phyloP scores from a whole-genome alignment of 2,329 filamentous ascomycete genomes.

The Raffaelea deltoideospora region DNA sequence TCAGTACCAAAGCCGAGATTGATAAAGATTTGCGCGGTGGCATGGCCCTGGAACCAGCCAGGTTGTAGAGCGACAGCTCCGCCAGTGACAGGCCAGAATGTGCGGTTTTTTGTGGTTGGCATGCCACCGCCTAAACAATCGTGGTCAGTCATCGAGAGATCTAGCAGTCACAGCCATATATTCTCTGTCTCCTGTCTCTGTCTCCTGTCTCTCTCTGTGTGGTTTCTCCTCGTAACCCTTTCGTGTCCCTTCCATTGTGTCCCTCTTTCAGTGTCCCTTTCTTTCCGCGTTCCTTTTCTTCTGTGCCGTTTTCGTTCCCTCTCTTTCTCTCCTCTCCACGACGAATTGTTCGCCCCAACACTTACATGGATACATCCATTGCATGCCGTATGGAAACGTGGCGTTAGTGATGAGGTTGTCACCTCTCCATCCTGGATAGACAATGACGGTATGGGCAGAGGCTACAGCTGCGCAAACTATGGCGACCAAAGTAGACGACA shows the following conservation, averaged over 20 bases:
- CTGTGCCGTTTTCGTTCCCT: too few relatives aligned
- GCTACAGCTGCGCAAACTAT: constrained; percentile 32
- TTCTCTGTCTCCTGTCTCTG: too few relatives aligned
- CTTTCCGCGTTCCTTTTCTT: too few relatives aligned
- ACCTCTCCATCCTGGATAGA: constrained; percentile 76
- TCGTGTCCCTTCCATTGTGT: too few relatives aligned
- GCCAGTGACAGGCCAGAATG: constrained; percentile 77
- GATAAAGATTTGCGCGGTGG: constrained; percentile 69
- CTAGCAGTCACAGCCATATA: too few relatives aligned
- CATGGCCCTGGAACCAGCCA: constrained; percentile 88
- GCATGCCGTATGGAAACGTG: constrained; percentile 76
- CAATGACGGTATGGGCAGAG: constrained; percentile 65
- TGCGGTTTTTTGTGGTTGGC: constrained; percentile 62
- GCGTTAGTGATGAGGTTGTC: constrained; percentile 71
- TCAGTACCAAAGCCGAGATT: constrained; percentile 75
- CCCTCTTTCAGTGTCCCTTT: too few relatives aligned
- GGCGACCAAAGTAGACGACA: constrained; percentile 27
- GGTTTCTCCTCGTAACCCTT: too few relatives aligned
- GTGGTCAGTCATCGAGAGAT: neutral
- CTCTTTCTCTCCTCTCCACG: too few relatives aligned
- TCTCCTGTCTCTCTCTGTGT: too few relatives aligned
- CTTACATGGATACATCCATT: constrained; percentile 92
- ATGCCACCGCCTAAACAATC: constrained; percentile 61
- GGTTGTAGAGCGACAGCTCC: constrained; percentile 85
- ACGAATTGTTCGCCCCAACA: too few relatives aligned